Base-by-base conservation (phyloP, 2,329 filamentous ascomycete genomes). In the Corinectria fuckeliana region DNA sequence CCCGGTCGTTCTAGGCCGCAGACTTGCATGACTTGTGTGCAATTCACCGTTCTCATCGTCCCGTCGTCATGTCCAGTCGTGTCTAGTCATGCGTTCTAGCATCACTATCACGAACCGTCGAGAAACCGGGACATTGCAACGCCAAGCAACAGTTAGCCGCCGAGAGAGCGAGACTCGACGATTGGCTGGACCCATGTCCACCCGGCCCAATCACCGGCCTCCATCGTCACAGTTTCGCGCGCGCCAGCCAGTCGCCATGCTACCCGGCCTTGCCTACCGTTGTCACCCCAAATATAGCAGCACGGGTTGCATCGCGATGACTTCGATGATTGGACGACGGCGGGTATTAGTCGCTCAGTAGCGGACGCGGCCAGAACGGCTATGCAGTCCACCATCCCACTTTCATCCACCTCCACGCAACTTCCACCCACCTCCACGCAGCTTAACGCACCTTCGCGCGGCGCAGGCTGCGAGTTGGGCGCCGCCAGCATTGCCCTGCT, bases 281-380 rank as follows among this genome's bases (percentile, higher is more conserved):
- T 70, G 66, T 70, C 62, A 67, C 49, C 72, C n/a, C 69, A 76
- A 75, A 75, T 75, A 74, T 78, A 78, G 71, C 72, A 70, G 38
- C 50, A 28, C 50, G 11, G 16, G 51, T 14, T 56, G 51, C 38
- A 42, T 36, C 16, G 58, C 41, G 51, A 54, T 64, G 36, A 25
- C 44, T 4, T 14, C 5, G 30, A 38, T 74, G 60, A 80, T 80
- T 79, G 76, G 77, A 16, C 42, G 10, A 13, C 7, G 14, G 3
- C 5, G 13, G 14, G 47, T 39, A 58, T 58, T 64, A 62, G 68
- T 62, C 59, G 60, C 60, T 70, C 53, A 48, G 63, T 65, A 61
- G 62, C 59, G 64, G 65, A 64, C 58, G 60, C 16, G 51, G 61
- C 63, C 58, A 56, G 50, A 63, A 59, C 60, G 56, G 63, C 60